A percentile compares a stretch with the other conserved stretches of the same genome.
These are phyloP conservation scores for Piloderma croceum DNA, from an alignment of 768 basidiomycete species.

Conservation along the genomic window DNA sequence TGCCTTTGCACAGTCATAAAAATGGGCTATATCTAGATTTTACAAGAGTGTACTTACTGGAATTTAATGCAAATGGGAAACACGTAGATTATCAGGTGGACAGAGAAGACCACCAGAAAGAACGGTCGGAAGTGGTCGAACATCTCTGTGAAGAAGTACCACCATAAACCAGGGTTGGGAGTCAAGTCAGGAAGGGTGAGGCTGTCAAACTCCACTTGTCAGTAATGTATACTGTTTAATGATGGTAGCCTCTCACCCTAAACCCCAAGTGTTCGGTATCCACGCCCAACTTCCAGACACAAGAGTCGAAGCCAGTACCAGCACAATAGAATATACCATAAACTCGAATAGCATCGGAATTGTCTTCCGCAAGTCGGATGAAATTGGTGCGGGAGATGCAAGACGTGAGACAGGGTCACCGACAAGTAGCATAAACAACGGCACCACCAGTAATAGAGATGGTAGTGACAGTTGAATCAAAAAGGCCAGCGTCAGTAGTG, in stretches of 20 bases:
- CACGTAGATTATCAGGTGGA: constrained; percentile 81
- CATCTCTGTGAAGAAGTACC: constrained; percentile 99
- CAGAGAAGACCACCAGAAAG: constrained; percentile 92
- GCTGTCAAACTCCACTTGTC: constrained; percentile 34
- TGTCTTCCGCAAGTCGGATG: constrained; percentile 20
- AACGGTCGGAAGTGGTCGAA: constrained; percentile 96
- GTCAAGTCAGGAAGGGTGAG: constrained; percentile 82
- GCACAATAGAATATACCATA: constrained; percentile 38
- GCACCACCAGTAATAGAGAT: constrained; percentile 59
- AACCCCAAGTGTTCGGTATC: constrained; percentile 79
- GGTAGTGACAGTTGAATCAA: constrained; percentile 70
- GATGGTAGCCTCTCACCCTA: constrained; percentile 48
- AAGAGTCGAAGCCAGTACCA: constrained; percentile 48
- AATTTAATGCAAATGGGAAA: constrained; percentile 85
- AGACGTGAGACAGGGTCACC: constrained; percentile 60
- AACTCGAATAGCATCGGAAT: constrained; percentile 40
- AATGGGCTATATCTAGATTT: not conserved
- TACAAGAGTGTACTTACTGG: constrained; percentile 43
- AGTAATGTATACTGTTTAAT: constrained; percentile 3
- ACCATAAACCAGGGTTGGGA: constrained; percentile 92
- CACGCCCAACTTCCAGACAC: constrained; percentile 61
- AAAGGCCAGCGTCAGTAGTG: constrained; percentile 65
- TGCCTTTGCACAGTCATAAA: constrained; percentile 43
- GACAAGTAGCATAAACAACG: constrained; percentile 60
- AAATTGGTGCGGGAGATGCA: constrained; percentile 42